Evolutionary conservation across 1,284 basidiomycete genomes (phyloP), one percentile per base, ranked within the genome.

Genomic region (Fomitopsis schrenkii): DNA sequence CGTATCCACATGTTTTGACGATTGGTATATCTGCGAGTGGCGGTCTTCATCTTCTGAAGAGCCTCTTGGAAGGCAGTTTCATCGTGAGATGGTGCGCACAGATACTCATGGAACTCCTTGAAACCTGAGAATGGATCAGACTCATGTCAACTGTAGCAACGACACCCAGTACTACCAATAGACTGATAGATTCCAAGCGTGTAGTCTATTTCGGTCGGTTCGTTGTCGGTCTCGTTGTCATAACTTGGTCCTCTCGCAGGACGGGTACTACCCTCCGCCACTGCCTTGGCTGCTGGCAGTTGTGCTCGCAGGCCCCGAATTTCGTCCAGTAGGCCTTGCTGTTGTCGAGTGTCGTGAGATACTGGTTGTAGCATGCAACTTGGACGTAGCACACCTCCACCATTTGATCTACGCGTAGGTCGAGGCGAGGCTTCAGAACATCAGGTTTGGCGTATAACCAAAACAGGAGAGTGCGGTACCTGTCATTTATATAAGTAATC

Each of bases 141-240:
- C 54, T 22, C 12, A 6, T 2, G 17, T 33, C 3, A 12, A 33
- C 12, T 10, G 35, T 30, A 44, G 41, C 52, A 7, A 10, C n/a
- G 17, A n/a, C 7, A 33, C 30, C 8, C 8, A 17, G 30, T 66
- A 76, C 58, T 63, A 91, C 95, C 97, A 58, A 99, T 99, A 0
- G 94, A 87, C 74, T 99, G 97, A 73, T 93, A 98, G 60, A 99
- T 93, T 0, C 97, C 97, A 1, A 85, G 75, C 0, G 90, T 92
- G 67, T 86, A 91, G 70, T 93, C 83, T 22, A 74, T 72, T 14
- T 74, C 63, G 2, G 57, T 52, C 10, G 26, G 2, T 8, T 52
- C 59, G 30, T 35, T 45, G 2, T 58, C 58, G 10, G 60, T 40
- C 14, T 50, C 28, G n/a, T 46, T 36, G 35, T 48, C 44, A 7